phyloP scores from a whole-genome alignment of 2,329 filamentous ascomycete genomes.

The Penicillium oxalicum region DNA sequence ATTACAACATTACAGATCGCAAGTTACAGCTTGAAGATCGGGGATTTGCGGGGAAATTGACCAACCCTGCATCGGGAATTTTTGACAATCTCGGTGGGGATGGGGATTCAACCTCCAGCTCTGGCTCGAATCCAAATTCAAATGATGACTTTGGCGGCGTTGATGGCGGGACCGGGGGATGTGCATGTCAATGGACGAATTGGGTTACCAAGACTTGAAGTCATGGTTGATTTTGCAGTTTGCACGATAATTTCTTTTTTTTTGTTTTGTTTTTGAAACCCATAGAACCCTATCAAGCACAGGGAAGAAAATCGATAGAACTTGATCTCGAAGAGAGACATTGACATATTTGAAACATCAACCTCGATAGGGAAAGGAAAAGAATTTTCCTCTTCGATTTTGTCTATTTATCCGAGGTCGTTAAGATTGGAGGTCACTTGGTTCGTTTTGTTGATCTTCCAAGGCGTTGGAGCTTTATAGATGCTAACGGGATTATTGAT shows the following conservation, averaged over 20 bases:
- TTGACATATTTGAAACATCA: no score
- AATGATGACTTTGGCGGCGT: constrained; percentile 41
- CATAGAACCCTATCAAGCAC: no score
- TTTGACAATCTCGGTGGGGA: constrained; percentile 25
- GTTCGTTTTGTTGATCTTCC: no score
- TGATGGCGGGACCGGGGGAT: constrained; percentile 56
- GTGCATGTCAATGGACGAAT: constrained; percentile 56
- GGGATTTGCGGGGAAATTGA: constrained; percentile 44
- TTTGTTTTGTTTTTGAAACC: background rate
- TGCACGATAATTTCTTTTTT: background rate
- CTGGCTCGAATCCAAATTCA: constrained; percentile 3
- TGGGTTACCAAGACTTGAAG: constrained; percentile 28
- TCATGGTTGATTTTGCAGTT: background rate
- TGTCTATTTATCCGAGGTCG: no score
- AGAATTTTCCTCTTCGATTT: no score
- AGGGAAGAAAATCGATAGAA: no score
- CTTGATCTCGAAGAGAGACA: no score
- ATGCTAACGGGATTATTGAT: no score
- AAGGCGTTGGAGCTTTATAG: no score
- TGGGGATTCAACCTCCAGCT: background rate
- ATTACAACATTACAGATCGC: constrained; percentile 41
- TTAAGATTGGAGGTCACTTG: no score
- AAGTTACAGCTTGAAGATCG: constrained; percentile 50
- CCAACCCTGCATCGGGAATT: constrained; percentile 47
- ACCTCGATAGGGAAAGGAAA: no score